Conservation (phyloP, 1,284 basidiomycete genomes). For the Boletellus deceptivus region DNA sequence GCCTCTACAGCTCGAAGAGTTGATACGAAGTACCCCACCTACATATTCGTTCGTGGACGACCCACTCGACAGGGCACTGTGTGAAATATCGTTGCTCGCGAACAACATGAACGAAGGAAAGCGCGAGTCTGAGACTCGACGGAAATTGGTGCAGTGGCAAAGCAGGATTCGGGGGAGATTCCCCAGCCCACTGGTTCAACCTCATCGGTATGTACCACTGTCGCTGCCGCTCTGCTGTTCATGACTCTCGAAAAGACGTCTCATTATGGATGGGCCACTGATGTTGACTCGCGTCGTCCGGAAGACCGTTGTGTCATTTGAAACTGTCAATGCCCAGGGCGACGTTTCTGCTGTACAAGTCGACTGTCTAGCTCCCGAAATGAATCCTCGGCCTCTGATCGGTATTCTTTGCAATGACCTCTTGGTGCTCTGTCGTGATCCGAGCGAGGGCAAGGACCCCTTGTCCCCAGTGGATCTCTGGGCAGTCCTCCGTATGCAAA, state of each 20-base stretch:
- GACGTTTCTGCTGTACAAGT: slow-evolving; percentile 82
- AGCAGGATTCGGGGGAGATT: slow-evolving; percentile 86
- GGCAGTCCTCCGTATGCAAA: slow-evolving; percentile 92
- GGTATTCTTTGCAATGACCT: slow-evolving; percentile 92
- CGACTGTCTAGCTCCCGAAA: slow-evolving; percentile 82
- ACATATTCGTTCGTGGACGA: slow-evolving; percentile 69
- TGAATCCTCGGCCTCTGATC: slow-evolving; percentile 70
- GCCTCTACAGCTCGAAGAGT: slow-evolving; percentile 69
- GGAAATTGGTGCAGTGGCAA: slow-evolving; percentile 92
- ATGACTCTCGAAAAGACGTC: slow-evolving; percentile 49
- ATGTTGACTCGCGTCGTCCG: slow-evolving; percentile 86
- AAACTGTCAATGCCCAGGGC: slow-evolving; percentile 74
- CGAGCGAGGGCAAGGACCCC: slow-evolving; percentile 72
- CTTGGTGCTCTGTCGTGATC: slow-evolving; percentile 84
- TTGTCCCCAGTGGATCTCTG: slow-evolving; percentile 80
- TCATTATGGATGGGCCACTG: slow-evolving; percentile 86
- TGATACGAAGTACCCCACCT: slow-evolving; percentile 81
- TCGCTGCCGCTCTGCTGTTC: slow-evolving; percentile 2
- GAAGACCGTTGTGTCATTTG: slow-evolving; percentile 82
- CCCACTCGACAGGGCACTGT: slow-evolving; percentile 81
- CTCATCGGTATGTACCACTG: slow-evolving; percentile 69
- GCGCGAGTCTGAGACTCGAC: slow-evolving; percentile 86
- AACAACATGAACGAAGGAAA: slow-evolving; percentile 97
- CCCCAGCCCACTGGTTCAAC: slow-evolving; percentile 95
- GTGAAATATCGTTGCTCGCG: slow-evolving; percentile 83